Percentiles rank a stretch among this genome's conserved stretches.
Evolutionary conservation across 1,284 basidiomycete genomes (phyloP).

Genomic region (Trichosporon ovoides): DNA sequence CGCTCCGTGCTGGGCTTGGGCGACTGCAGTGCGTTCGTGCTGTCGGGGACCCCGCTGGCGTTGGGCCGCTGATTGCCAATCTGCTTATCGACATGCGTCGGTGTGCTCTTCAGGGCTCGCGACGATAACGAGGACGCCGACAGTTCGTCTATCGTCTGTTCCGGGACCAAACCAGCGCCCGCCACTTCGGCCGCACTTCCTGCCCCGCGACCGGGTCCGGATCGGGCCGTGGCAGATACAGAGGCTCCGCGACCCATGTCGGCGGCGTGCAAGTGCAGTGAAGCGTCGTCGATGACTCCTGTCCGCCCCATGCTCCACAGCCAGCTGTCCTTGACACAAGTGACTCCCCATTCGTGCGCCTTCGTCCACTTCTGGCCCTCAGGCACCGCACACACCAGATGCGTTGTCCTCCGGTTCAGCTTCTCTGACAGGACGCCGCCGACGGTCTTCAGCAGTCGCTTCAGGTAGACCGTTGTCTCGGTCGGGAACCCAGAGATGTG

Average conservation of each 20-base stretch:
- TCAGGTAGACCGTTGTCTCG: constrained; percentile 33
- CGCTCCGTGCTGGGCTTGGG: constrained; percentile 29
- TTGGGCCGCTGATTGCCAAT: neutral
- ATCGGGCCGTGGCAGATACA: neutral
- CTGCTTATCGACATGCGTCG: constrained; percentile 35
- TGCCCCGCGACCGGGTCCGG: constrained; percentile 12
- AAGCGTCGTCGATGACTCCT: constrained; percentile 27
- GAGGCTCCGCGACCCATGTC: constrained; percentile 14
- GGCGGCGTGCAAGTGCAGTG: constrained; percentile 20
- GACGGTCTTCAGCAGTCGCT: constrained; percentile 34
- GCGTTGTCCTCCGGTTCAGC: constrained; percentile 35
- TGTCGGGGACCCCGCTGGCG: neutral
- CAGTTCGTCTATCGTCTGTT: neutral
- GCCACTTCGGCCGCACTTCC: neutral
- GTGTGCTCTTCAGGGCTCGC: constrained; percentile 27
- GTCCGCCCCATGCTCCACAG: constrained; percentile 32
- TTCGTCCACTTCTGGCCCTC: constrained; percentile 35
- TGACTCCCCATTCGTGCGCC: constrained; percentile 38
- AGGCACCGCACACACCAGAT: constrained; percentile 32
- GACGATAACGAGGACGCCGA: neutral
- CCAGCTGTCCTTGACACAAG: constrained; percentile 37
- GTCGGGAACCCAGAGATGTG: constrained; percentile 41
- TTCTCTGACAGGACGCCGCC: constrained; percentile 32
- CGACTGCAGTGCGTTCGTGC: constrained; percentile 23
- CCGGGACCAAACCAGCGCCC: neutral